Conservation (phyloP, 805 yeast genomes). For the Candida dajiaensis region DNA sequence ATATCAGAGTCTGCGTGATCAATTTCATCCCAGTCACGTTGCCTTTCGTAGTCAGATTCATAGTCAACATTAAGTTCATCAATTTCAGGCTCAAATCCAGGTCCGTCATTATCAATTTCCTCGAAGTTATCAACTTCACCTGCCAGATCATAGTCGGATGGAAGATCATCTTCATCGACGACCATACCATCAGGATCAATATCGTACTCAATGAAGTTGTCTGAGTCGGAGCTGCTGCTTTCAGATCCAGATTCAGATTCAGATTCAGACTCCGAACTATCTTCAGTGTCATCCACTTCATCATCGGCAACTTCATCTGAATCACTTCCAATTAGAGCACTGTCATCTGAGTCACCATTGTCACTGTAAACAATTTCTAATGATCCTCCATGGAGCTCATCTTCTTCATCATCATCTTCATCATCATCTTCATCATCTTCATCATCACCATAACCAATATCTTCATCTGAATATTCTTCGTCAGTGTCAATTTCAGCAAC, state of each 20-base stretch:
- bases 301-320: constrained; percentile 25
- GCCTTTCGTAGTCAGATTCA: constrained; percentile 11
- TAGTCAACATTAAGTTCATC: constrained; percentile 12
- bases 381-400: constrained; percentile 12
- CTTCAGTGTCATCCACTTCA: constrained; percentile 10
- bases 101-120: neutral
- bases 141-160: constrained; percentile 19
- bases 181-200: constrained; percentile 4
- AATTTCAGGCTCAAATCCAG: constrained; percentile 8
- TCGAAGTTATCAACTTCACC: constrained; percentile 19
- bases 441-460: constrained; percentile 34
- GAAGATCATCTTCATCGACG: constrained; percentile 19
- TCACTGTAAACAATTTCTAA: constrained; percentile 24
- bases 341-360: constrained; percentile 24
- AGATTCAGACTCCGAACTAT: constrained; percentile 11
- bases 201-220: constrained; percentile 21
- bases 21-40: neutral
- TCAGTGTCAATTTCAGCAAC: constrained; percentile 65
- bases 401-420: constrained; percentile 30
- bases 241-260: constrained; percentile 15
- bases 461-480: constrained; percentile 50
- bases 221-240: constrained; percentile 6
- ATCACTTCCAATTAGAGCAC: constrained; percentile 21
- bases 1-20: constrained; percentile 6
- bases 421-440: constrained; percentile 26